Evolutionary conservation across 345 rosid species (phyloP), one percentile per base, ranked within the genome.

Genomic region (Aquilaria yunnanensis): DNA sequence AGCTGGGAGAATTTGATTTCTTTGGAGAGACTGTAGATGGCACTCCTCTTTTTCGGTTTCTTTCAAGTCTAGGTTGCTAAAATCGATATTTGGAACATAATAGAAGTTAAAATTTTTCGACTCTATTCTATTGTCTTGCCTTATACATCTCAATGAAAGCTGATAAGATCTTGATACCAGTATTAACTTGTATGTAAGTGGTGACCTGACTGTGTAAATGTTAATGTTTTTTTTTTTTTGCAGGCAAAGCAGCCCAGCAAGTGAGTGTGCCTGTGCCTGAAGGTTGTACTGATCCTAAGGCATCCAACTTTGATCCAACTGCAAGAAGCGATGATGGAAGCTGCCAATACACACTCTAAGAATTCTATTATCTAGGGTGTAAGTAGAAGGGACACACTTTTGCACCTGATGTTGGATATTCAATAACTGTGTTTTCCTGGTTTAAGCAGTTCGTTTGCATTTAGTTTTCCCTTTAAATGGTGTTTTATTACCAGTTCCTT

Each of bases 291-390:
- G 96, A 93, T 71, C 90, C 78, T 10, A 14, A 0, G 14, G 96
- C 97, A 9, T 4, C 23, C 4, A 88, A 93, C 85, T 90, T 71
- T 70, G 97, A 93, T 74, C 97, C 98, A 54, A 88, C 94, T 10
- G 96, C 94, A 7, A 85, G 99, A 74, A 90, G 92, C 77, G 97
- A 94, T 54, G 94, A 94, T 80, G 97, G 97, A 72, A 94, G 76
- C 75, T 88, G 97, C 74, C 61, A 9, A 46, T 94, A 85, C 70
- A 54, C 67, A 34, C 7, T 67, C 9, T 80, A 78, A 67, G 52
- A 60, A 54, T 59, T 43, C 48, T 67, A 30, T 29, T 46, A 23
- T 50, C 5, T 66, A 46, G 16, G 64, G 12, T 23, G 5, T 37
- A 4, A 4, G 43, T 9, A 37, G 47, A 9, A 16, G 1, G 1